Base-by-base conservation (phyloP, 164 flowering plant species). In the Dillenia suffruticosa region DNA sequence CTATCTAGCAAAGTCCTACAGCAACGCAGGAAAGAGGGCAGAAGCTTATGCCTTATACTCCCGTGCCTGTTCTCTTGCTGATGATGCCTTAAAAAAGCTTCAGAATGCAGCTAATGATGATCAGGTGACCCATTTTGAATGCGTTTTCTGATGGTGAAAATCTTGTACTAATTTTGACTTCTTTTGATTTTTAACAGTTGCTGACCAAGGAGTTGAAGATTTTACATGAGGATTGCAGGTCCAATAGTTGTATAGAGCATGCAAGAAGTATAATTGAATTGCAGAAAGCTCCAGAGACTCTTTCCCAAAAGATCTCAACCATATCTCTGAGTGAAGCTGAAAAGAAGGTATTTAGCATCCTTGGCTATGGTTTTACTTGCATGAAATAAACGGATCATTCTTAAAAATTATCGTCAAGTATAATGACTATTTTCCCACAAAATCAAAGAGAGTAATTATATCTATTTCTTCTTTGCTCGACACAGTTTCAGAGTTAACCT, bases 1-100 rank as follows among this genome's bases (percentile, higher is more conserved):
- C 67, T 92, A 85, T 80, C 71, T 95, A 66, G 97, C 98, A n/a
- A 86, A 77, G 54, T 95, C 99, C 49, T 95, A 95, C 72, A 87
- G 99, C 72, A 68, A 76, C 63, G 97, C 97, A 74, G 97, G 92
- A 57, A 90, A 87, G 81, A 85, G 97, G 68, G 49, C 80, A 46
- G 97, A 95, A 73, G 96, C 97, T 65, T 95, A 90, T 86, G 86
- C 76, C 40, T 82, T 95, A 58, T 92, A 79, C 63, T 65, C 79
- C 65, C 88, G 63, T 66, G 89, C 97, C 76, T 84, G 89, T n/a
- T 77, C 86, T 60, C 80, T 87, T 19, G 89, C 82, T 62, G 91
- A 88, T 44, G 53, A 72, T 62, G 79, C 86, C 72, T 57, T 92
- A 43, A 74, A 78, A 59, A 79, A 84, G 62, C 75, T 85, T 49